A percentile compares a stretch with the other conserved stretches of the same genome.
Evolutionary conservation across 257 asterid species (phyloP).

Genomic region (Plectranthus barbatus): DNA sequence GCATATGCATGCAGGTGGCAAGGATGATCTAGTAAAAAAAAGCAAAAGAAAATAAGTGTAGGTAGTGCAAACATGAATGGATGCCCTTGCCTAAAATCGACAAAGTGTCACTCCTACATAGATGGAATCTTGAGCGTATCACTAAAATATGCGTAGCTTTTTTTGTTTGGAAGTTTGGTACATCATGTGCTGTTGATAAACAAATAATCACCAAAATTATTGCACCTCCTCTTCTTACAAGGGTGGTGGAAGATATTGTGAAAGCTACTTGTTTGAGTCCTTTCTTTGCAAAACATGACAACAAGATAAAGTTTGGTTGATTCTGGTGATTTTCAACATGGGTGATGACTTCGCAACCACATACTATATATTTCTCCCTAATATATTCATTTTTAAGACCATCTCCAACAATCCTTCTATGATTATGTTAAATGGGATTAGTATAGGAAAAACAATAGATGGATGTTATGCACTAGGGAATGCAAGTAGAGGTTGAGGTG

Average conservation of each 20-base stretch:
- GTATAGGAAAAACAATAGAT: too few relatives aligned
- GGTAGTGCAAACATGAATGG: conserved; percentile 6
- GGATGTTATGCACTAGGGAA: too few relatives aligned
- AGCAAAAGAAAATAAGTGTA: background rate
- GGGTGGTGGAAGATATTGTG: background rate
- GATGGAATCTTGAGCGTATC: background rate
- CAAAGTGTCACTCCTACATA: background rate
- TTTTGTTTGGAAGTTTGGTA: conserved; percentile 9
- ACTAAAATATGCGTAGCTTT: background rate
- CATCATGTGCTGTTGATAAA: conserved; percentile 9
- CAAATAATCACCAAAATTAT: conserved; percentile 7
- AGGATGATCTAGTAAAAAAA: conserved; percentile 12
- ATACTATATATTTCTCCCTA: conserved; percentile 7
- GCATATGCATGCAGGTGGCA: conserved; percentile 2
- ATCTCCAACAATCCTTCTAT: too few relatives aligned
- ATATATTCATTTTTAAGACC: too few relatives aligned
- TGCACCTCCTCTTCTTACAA: conserved; percentile 3
- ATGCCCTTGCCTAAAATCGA: conserved; percentile 8
- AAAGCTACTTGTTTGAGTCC: conserved; percentile 28
- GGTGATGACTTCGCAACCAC: conserved; percentile 25
- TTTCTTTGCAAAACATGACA: conserved; percentile 18
- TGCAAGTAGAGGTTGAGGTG: too few relatives aligned
- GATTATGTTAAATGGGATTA: too few relatives aligned
- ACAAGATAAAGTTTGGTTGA: conserved; percentile 33
- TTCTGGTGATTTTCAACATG: conserved; percentile 13